phyloP scores from a whole-genome alignment of 768 basidiomycete genomes.

The Mycena metata region DNA sequence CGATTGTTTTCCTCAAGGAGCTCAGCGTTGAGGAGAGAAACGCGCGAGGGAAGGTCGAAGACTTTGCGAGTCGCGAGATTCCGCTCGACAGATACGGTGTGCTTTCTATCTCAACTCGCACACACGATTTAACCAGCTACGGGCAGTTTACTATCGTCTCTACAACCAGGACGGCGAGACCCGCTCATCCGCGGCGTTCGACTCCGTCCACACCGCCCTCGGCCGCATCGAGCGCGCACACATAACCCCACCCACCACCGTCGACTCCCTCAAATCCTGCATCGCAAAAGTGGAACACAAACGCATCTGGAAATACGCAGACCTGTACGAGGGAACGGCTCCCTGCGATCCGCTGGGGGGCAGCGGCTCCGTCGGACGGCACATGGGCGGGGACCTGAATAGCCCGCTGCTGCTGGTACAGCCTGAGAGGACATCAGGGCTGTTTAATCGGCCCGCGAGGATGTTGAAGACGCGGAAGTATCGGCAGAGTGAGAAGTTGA shows the following conservation, averaged over 20 bases:
- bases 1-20: slow-evolving; percentile 23
- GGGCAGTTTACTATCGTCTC: slow-evolving; percentile 26
- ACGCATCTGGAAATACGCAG: slow-evolving; percentile 14
- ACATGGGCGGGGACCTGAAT: slow-evolving; percentile 23
- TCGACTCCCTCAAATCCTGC: slow-evolving; percentile 24
- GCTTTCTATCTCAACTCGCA: slow-evolving; percentile 21
- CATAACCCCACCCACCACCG: slow-evolving; percentile 16
- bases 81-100: slow-evolving; percentile 18
- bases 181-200: slow-evolving; percentile 17
- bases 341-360: slow-evolving; percentile 25
- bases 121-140: slow-evolving; percentile 21
- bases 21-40: slow-evolving; percentile 23
- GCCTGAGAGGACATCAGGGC: slow-evolving; percentile 23
- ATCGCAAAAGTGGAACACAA: slow-evolving; percentile 21
- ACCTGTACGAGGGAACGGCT: slow-evolving; percentile 23
- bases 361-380: slow-evolving; percentile 20
- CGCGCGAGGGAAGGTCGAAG: slow-evolving; percentile 19
- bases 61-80: slow-evolving; percentile 24
- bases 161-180: slow-evolving; percentile 21
- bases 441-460: slow-evolving; percentile 25
- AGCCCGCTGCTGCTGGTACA: slow-evolving; percentile 25
- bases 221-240: slow-evolving; percentile 25
- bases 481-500: slow-evolving; percentile 26
- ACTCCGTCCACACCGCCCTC: slow-evolving; percentile 24
- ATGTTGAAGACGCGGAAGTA: slow-evolving; percentile 22